A percentile compares a stretch with the other conserved stretches of the same genome.
Evolutionary conservation across 2,329 filamentous ascomycete species (phyloP).

Genomic region (Hypoxylon sp.): DNA sequence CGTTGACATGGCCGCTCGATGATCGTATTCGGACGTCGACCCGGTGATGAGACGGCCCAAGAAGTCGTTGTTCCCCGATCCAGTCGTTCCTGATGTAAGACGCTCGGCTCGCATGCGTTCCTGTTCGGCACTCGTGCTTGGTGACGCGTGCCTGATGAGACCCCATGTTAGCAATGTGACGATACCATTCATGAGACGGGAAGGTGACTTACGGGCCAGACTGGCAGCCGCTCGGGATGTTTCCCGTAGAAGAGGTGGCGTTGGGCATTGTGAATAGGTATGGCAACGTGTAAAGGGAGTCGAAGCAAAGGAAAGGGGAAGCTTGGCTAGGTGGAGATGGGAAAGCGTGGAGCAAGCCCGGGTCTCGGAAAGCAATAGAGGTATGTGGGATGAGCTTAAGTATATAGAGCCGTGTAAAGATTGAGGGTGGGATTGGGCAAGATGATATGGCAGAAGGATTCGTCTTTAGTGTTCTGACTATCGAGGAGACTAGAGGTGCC

Average conservation of each 20-base stretch:
- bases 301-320: background rate
- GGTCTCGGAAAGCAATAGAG: background rate
- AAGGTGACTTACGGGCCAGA: conserved; percentile 20
- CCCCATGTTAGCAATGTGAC: conserved; percentile 3
- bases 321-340: background rate
- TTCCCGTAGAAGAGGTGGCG: conserved; percentile 17
- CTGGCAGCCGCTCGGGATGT: conserved; percentile 8
- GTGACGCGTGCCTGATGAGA: conserved; percentile 24
- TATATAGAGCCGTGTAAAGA: background rate
- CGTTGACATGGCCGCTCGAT: conserved; percentile 1
- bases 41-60: conserved; percentile 15
- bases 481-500: background rate
- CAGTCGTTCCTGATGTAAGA: background rate
- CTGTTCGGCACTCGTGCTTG: conserved; percentile 13
- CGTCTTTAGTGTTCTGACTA: conserved; percentile 6
- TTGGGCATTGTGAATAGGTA: conserved; percentile 17
- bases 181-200: background rate
- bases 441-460: background rate
- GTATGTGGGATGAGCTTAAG: background rate
- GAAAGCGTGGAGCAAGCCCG: background rate
- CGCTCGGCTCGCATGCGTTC: conserved; percentile 3
- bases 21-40: conserved; percentile 5
- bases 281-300: background rate
- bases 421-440: background rate
- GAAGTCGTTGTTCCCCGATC: background rate